Evolutionary conservation across 345 rosid genomes (phyloP).

Genomic region (Euphorbia peplus): DNA sequence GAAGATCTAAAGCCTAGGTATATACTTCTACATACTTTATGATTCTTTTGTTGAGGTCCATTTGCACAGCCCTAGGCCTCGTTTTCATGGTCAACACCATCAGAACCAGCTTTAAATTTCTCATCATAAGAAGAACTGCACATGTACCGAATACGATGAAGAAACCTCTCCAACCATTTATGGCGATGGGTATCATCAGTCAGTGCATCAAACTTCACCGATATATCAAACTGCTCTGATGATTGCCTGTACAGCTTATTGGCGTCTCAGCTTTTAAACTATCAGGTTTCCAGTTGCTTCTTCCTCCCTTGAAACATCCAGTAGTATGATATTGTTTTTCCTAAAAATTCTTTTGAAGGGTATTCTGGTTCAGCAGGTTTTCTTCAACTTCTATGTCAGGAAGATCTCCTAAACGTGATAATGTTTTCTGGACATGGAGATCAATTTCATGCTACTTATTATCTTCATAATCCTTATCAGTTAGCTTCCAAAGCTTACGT

Average conservation of each 20-base stretch:
- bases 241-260: slow-evolving; percentile 66
- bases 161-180: slow-evolving; percentile 86
- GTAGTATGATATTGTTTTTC: slow-evolving; percentile 48
- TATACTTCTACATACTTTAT: slow-evolving; percentile 36
- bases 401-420: slow-evolving; percentile 58
- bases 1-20: slow-evolving; percentile 1
- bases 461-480: slow-evolving; percentile 75
- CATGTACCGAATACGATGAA: slow-evolving; percentile 63
- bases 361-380: slow-evolving; percentile 46
- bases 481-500: slow-evolving; percentile 60
- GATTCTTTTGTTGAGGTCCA: slow-evolving; percentile 46
- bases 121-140: slow-evolving; percentile 48
- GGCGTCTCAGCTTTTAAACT: slow-evolving; percentile 67
- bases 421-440: slow-evolving; percentile 73
- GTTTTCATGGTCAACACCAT: slow-evolving; percentile 30
- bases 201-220: slow-evolving; percentile 51
- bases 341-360: slow-evolving; percentile 42
- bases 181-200: slow-evolving; percentile 81
- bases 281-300: slow-evolving; percentile 42
- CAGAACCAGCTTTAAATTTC: slow-evolving; percentile 39
- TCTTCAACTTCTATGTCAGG: slow-evolving; percentile 56
- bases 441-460: slow-evolving; percentile 69
- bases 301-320: slow-evolving; percentile 83
- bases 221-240: slow-evolving; percentile 54
- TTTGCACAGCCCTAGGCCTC: slow-evolving; percentile 24